phyloP scores from a whole-genome alignment of 306 rosid genomes.

The Parietaria judaica region DNA sequence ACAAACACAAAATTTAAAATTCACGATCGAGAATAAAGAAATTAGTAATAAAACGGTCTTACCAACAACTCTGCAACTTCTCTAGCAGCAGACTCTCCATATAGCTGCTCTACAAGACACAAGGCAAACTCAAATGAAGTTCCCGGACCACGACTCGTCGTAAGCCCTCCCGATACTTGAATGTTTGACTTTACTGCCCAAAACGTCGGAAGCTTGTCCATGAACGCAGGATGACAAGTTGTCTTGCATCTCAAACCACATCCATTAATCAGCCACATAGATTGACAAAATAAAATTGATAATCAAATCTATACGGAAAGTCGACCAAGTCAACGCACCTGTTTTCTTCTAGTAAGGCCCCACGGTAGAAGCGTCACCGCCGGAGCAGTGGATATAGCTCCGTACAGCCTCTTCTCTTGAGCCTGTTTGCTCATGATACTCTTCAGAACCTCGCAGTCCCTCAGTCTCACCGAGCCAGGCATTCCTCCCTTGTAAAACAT shows the following conservation, averaged over 20 bases:
- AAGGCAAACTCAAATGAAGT: slow-evolving; percentile 76
- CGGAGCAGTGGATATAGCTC: slow-evolving; percentile 96
- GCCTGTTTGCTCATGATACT: slow-evolving; percentile 73
- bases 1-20: background rate
- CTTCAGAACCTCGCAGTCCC: slow-evolving; percentile 62
- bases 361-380: slow-evolving; percentile 92
- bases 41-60: slow-evolving; percentile 17
- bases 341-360: slow-evolving; percentile 77
- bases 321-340: slow-evolving; percentile 38
- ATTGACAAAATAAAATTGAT: slow-evolving; percentile 1
- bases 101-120: slow-evolving; percentile 72
- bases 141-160: slow-evolving; percentile 94
- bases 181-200: slow-evolving; percentile 87
- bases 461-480: slow-evolving; percentile 88
- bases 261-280: slow-evolving; percentile 34
- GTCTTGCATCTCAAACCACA: slow-evolving; percentile 56
- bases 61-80: slow-evolving; percentile 68
- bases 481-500: slow-evolving; percentile 62
- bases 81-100: slow-evolving; percentile 66
- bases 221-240: slow-evolving; percentile 94
- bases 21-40: background rate
- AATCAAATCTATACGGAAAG: slow-evolving; percentile 6
- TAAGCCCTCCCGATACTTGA: slow-evolving; percentile 82
- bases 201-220: slow-evolving; percentile 77
- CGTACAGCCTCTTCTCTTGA: slow-evolving; percentile 70